These are phyloP conservation scores for Kluyveromyces sp. DNA, from an alignment of 1,139 yeast genomes.

Conservation along the genomic window DNA sequence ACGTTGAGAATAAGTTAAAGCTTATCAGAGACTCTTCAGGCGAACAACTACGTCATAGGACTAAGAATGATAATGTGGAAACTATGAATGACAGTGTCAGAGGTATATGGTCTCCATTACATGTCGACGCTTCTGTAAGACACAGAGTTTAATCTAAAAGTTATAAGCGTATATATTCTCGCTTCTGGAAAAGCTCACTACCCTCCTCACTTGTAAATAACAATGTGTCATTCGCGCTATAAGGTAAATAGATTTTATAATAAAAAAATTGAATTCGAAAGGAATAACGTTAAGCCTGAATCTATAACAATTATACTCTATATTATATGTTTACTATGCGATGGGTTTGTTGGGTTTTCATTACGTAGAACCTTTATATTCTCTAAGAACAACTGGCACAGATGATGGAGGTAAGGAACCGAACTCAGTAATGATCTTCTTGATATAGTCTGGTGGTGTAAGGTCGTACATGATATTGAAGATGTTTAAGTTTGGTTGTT, in stretches of 20 bases:
- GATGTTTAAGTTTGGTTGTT: slow-evolving; percentile 55
- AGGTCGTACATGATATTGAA: slow-evolving; percentile 86
- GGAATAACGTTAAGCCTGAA: background rate
- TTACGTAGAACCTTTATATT: slow-evolving; percentile 50
- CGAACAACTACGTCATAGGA: slow-evolving; percentile 46
- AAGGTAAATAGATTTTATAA: no score
- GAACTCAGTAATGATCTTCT: slow-evolving; percentile 90
- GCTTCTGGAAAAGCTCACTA: no score
- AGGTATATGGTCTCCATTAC: slow-evolving; percentile 98
- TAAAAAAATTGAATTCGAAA: no score
- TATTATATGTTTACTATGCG: background rate
- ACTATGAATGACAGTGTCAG: slow-evolving; percentile 79
- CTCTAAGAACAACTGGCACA: slow-evolving; percentile 92
- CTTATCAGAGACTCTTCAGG: slow-evolving; percentile 53
- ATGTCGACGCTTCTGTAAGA: slow-evolving; percentile 60
- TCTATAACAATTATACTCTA: background rate
- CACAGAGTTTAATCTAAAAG: slow-evolving; percentile 46
- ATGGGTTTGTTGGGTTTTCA: slow-evolving; percentile 6
- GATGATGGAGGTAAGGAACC: slow-evolving; percentile 97
- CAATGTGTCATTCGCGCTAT: no score
- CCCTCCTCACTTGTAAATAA: background rate
- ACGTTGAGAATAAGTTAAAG: slow-evolving; percentile 47
- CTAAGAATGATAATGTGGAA: slow-evolving; percentile 68
- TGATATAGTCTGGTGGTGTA: slow-evolving; percentile 89
- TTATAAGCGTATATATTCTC: no score